Evolutionary conservation across 257 asterid species (phyloP), one percentile per base, ranked within the genome.

Genomic region (Primulina tabacum): DNA sequence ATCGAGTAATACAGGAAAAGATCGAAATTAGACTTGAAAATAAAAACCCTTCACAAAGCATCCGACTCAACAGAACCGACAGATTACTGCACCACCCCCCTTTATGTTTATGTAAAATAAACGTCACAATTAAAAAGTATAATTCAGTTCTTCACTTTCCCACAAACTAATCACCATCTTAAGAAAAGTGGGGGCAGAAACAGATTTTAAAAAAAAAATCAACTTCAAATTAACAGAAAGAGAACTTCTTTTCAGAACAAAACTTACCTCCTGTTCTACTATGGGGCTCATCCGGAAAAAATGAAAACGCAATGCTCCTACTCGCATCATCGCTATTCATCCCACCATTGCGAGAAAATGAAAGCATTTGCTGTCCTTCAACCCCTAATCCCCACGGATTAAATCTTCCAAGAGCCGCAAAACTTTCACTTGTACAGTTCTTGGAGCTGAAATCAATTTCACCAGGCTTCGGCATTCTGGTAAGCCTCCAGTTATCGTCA

Each of bases 291-390:
- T 75, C 75, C 71, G 71, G 82, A 65, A 35, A 67, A 77, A 68
- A 62, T n/a, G 88, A 83, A 40, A 80, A 83, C 8, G 80, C 81
- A 17, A 83, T 78, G 32, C 78, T 83, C 73, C 81, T 65, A 28
- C 56, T 68, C 4, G 62, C 62, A n/a, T 37, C 57, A 6, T 11
- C 58, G 16, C 56, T 16, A 14, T 8, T 5, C 40, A 47, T 37
- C 7, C 52, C 71, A 24, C 17, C 65, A 21, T 47, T 34, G 72
- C 56, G 64, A 6, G 86, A 79, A 57, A 84, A 84, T 0, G 89
- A 84, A 1, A 84, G 89, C 89, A 84, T 81, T 57, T 72, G 79
- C 71, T 75, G 86, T 2, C 81, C 80, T 12, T 81, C 84, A 69
- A 53, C 65, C 66, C 74, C 62, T 6, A 71, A 64, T 67, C 80